phyloP scores from a whole-genome alignment of 2,329 filamentous ascomycete genomes.

The Leptosphaerulina australis region DNA sequence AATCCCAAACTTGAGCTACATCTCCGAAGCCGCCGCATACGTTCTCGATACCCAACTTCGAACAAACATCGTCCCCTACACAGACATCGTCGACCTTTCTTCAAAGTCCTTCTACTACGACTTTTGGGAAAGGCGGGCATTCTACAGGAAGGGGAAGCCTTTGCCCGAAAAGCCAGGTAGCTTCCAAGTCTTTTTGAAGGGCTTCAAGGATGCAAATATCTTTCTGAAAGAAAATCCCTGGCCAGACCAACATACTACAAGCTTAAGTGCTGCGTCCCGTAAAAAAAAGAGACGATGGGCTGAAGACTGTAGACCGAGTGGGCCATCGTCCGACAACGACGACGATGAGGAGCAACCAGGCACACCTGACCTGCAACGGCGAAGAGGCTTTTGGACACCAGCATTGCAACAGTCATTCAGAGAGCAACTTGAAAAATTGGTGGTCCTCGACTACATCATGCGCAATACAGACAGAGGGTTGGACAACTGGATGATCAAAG shows the following conservation, averaged over 20 bases:
- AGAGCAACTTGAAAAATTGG: slow-evolving; percentile 94
- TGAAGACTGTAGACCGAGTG: slow-evolving; percentile 77
- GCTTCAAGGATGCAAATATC: slow-evolving; percentile 94
- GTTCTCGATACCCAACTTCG: slow-evolving; percentile 88
- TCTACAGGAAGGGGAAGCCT: slow-evolving; percentile 83
- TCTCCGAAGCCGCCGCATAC: slow-evolving; percentile 96
- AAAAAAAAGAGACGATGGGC: slow-evolving; percentile 73
- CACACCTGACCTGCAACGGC: slow-evolving; percentile 43
- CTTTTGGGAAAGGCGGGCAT: slow-evolving; percentile 91
- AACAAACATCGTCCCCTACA: slow-evolving; percentile 94
- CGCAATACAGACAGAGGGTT: slow-evolving; percentile 94
- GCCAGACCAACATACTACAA: slow-evolving; percentile 81
- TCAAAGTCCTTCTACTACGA: slow-evolving; percentile 99
- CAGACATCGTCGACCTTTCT: slow-evolving; percentile 89
- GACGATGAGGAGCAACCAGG: slow-evolving; percentile 58
- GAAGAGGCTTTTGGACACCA: slow-evolving; percentile 83
- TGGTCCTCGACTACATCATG: slow-evolving; percentile 99
- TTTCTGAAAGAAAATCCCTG: slow-evolving; percentile 95
- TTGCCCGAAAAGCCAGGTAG: slow-evolving; percentile 91
- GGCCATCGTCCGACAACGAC: slow-evolving; percentile 64
- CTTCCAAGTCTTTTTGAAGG: slow-evolving; percentile 96
- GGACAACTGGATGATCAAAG: slow-evolving; percentile 99
- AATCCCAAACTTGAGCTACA: slow-evolving; percentile 96
- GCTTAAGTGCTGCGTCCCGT: slow-evolving; percentile 71
- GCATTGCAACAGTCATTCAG: slow-evolving; percentile 86